Evolutionary conservation across 192 early-diverging fungal genomes (phyloP), one percentile per base, ranked within the genome.

Genomic region (Umbelopsis ramanniana): DNA sequence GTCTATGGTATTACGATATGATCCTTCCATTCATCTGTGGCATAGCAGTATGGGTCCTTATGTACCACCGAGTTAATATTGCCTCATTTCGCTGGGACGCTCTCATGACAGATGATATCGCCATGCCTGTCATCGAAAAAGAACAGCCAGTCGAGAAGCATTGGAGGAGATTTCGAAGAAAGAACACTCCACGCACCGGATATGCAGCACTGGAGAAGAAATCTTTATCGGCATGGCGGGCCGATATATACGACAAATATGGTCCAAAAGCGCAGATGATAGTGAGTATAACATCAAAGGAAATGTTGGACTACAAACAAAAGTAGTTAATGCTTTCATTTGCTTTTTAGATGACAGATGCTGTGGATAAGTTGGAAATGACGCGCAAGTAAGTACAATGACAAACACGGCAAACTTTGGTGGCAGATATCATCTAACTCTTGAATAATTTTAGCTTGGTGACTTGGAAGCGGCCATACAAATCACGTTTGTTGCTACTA

Each of bases 391-490:
- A 57, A 60, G 70, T 72, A 46, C 40, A 43, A 7, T 43, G 40
- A 52, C 19, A 35, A 23, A 46, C 2, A 26, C 4, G 4, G 14
- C 24, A 22, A 7, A 45, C 3, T 3, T 12, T 12, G 17, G 43
- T 14, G 57, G 45, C 19, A 37, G 15, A 43, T 40, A 46, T 52
- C 24, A 40, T 6, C 46, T 67, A 38, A 38, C n/a, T 17, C 8
- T n/a, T n/a, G n/a, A 10, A 24, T 66, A 19, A 9, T 19, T 50
- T 22, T 53, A 76, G 75, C 50, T 50, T 77, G 15, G 46, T 66
- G 19, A 77, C 76, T 14, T 77, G 76, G 76, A 77, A 77, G 69
- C 52, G 76, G 24, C 76, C 76, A 35, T 43, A 66, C 35, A 72
- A 66, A 29, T 73, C 76, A 0, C 53, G 67, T 10, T 35, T 73